Conservation (phyloP, 140 eudicot genomes). For the Artemisia princeps region DNA sequence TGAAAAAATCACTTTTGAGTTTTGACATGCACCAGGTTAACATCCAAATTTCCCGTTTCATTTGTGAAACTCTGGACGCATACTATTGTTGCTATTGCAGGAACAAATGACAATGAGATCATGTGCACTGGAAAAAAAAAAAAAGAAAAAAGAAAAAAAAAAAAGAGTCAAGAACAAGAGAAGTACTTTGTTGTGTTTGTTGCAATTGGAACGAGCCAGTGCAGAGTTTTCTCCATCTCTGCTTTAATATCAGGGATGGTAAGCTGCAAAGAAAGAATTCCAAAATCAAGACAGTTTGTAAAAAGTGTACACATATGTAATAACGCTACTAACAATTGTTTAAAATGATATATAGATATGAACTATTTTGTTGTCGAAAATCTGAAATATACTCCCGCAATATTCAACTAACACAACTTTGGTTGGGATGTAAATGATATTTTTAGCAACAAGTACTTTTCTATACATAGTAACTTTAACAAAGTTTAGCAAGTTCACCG, state of each 20-base stretch:
- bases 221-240: constrained; percentile 92
- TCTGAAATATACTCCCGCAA: neutral
- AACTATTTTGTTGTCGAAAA: neutral
- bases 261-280: constrained; percentile 46
- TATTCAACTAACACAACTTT: neutral
- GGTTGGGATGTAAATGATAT: neutral
- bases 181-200: constrained; percentile 90
- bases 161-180: constrained; percentile 4
- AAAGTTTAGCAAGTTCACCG: neutral
- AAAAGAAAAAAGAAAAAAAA: neutral
- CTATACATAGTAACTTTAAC: neutral
- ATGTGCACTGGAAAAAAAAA: neutral
- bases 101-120: constrained; percentile 6
- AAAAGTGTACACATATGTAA: neutral
- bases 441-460: neutral
- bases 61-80: constrained; percentile 11
- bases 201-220: constrained; percentile 95
- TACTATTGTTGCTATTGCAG: neutral
- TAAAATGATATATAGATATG: neutral
- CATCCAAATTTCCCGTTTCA: neutral
- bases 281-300: constrained; percentile 5
- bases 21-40: too few relatives aligned
- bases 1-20: too few relatives aligned
- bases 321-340: neutral
- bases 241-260: constrained; percentile 73